Conservation (phyloP, 108 stramenopile genomes). For the Aurantiochytrium sp. region DNA sequence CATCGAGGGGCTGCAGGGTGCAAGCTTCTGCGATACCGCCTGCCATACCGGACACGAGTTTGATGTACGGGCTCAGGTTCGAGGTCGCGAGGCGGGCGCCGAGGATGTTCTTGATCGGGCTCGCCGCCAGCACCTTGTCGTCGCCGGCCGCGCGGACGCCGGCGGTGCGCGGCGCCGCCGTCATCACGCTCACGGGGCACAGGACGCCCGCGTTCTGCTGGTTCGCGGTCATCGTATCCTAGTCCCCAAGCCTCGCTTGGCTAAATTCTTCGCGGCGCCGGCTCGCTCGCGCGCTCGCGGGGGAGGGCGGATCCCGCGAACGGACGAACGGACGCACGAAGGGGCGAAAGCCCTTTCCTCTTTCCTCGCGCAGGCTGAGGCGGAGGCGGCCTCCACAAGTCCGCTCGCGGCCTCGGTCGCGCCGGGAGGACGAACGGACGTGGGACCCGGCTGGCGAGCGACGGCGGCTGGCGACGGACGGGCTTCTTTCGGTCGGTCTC, state of each 20-base stretch:
- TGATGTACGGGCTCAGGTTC: constrained; percentile 27
- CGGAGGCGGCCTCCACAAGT: too few species aligned
- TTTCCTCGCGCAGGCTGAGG: too few species aligned
- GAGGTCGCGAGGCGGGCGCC: background rate
- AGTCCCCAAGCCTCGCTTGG: background rate
- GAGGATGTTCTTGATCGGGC: constrained; percentile 19
- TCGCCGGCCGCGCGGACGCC: background rate
- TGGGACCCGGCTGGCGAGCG: too few species aligned
- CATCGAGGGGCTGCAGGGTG: constrained; percentile 33
- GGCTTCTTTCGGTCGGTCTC: too few species aligned
- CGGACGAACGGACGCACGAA: too few species aligned
- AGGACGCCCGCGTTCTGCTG: background rate
- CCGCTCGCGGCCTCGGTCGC: too few species aligned
- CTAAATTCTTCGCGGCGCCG: background rate
- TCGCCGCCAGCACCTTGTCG: background rate
- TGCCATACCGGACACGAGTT: constrained; percentile 33
- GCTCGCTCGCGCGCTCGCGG: too few species aligned
- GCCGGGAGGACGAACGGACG: too few species aligned
- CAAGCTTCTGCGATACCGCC: constrained; percentile 36
- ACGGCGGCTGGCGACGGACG: too few species aligned
- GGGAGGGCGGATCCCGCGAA: too few species aligned
- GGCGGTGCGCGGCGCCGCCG: background rate
- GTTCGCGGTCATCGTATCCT: background rate
- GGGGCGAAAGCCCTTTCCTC: too few species aligned
- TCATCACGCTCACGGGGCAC: background rate